phyloP scores from a whole-genome alignment of 306 rosid genomes.

The Notholithocarpus densiflorus region DNA sequence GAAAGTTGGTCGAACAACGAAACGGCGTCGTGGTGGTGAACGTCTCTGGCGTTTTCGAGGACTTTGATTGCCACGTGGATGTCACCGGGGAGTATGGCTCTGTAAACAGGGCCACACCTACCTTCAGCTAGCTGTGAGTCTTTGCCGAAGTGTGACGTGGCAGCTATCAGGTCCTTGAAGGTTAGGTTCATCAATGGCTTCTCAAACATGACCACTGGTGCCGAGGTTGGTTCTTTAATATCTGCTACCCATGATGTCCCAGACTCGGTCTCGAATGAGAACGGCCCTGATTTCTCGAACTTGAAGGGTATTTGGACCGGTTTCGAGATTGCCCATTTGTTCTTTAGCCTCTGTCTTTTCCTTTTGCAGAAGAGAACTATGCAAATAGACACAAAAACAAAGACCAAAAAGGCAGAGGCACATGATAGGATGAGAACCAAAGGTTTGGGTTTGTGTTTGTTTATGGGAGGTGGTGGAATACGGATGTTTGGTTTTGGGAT shows the following conservation, averaged over 20 bases:
- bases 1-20: slow-evolving; percentile 55
- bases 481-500: slow-evolving; percentile 12
- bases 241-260: slow-evolving; percentile 93
- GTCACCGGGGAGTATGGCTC: slow-evolving; percentile 80
- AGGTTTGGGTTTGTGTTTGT: slow-evolving; percentile 20
- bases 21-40: slow-evolving; percentile 55
- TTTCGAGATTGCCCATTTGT: slow-evolving; percentile 90
- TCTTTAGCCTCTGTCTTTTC: slow-evolving; percentile 38
- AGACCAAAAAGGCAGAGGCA: slow-evolving; percentile 23
- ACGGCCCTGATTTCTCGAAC: slow-evolving; percentile 88
- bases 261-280: slow-evolving; percentile 82
- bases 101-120: slow-evolving; percentile 90
- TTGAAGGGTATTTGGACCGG: slow-evolving; percentile 53
- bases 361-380: slow-evolving; percentile 34
- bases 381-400: slow-evolving; percentile 21
- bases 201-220: slow-evolving; percentile 88
- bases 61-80: slow-evolving; percentile 96
- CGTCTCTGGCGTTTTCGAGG: slow-evolving; percentile 64
- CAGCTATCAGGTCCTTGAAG: slow-evolving; percentile 79
- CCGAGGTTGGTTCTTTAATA: slow-evolving; percentile 74
- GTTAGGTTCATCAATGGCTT: slow-evolving; percentile 81
- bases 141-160: slow-evolving; percentile 94
- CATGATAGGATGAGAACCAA: slow-evolving; percentile 30
- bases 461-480: slow-evolving; percentile 18
- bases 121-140: slow-evolving; percentile 91